Base-by-base conservation (phyloP, 768 basidiomycete genomes). In the Suillus plorans region DNA sequence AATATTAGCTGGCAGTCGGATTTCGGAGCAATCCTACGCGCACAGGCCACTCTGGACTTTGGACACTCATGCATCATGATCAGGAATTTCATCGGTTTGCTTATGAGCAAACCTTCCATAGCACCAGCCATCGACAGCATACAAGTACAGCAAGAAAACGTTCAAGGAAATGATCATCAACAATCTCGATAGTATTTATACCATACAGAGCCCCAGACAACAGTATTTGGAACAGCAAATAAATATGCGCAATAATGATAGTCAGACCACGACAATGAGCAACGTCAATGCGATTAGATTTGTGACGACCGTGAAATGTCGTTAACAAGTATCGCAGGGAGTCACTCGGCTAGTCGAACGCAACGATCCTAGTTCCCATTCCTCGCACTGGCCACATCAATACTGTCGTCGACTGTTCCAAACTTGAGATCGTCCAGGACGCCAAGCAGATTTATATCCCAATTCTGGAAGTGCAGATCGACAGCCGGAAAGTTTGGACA, bases 391-490 rank as follows among this genome's bases (percentile, higher is more conserved):
- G 56, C 14, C 4, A n/a, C 34, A n/a, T 8, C n/a, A 14, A 14
- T 8, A 22, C 3, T 4, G 14, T 39, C 37, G 8, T 57, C 56
- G 56, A 57, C 22, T 14, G 7, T 16, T 9, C 22, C 56, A 39
- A 39, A 57, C 37, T 57, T 28, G 31, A 63, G 42, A 45, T 39
- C 62, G 20, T 74, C 63, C 22, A 63, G 66, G 39, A 71, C 49
- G 5, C 66, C 62, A 2, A 74, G 6, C 4, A 74, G 45, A 31
- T 60, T 56, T 10, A 18, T 5, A 55, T 74, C 73, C 68, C 69
- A 74, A 49, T 64, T 66, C 66, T 69, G 68, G 62, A 68, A 69
- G 7, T 20, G 4, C 7, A 76, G 63, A 7, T 22, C 47, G 49
- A 75, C 63, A 1, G 13, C 44, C 1, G 65, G 66, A 49, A 72